Percentiles rank a stretch among this genome's conserved stretches.
Conservation (phyloP, 345 rosid genomes). For the Aurinia saxatilis region DNA sequence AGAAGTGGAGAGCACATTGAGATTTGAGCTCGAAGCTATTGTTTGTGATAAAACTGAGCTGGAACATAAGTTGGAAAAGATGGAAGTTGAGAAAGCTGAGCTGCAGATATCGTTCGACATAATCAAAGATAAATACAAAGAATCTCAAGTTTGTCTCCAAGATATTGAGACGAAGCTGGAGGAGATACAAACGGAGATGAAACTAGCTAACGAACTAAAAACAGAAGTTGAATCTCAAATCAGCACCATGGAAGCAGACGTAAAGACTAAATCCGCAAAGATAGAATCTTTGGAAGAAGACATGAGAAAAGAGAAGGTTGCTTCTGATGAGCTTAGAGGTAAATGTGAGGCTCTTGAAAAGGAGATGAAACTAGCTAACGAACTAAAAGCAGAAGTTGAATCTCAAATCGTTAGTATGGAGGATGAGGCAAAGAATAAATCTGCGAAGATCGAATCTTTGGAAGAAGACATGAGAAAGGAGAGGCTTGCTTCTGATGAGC, state of each 20-base stretch:
- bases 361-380: slow-evolving; percentile 26
- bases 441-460: slow-evolving; percentile 42
- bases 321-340: slow-evolving; percentile 34
- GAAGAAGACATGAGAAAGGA: slow-evolving; percentile 55
- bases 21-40: slow-evolving; percentile 42
- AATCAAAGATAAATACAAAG: slow-evolving; percentile 34
- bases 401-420: slow-evolving; percentile 47
- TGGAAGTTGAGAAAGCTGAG: slow-evolving; percentile 45
- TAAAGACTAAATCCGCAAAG: slow-evolving; percentile 37
- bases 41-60: slow-evolving; percentile 34
- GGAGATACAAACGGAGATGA: slow-evolving; percentile 43
- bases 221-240: slow-evolving; percentile 51
- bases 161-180: slow-evolving; percentile 44
- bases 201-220: slow-evolving; percentile 38
- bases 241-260: slow-evolving; percentile 40
- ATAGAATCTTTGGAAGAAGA: slow-evolving; percentile 54
- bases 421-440: slow-evolving; percentile 39
- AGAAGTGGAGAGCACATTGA: slow-evolving; percentile 34
- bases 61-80: slow-evolving; percentile 38
- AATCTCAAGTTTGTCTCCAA: slow-evolving; percentile 41
- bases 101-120: slow-evolving; percentile 47
- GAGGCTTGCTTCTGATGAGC: slow-evolving; percentile 43
- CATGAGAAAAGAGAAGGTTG: slow-evolving; percentile 45
- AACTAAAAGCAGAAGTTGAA: slow-evolving; percentile 44
- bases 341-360: slow-evolving; percentile 67